phyloP scores from a whole-genome alignment of 1,139 yeast genomes.

The Yamadazyma spencermartinsiae region DNA sequence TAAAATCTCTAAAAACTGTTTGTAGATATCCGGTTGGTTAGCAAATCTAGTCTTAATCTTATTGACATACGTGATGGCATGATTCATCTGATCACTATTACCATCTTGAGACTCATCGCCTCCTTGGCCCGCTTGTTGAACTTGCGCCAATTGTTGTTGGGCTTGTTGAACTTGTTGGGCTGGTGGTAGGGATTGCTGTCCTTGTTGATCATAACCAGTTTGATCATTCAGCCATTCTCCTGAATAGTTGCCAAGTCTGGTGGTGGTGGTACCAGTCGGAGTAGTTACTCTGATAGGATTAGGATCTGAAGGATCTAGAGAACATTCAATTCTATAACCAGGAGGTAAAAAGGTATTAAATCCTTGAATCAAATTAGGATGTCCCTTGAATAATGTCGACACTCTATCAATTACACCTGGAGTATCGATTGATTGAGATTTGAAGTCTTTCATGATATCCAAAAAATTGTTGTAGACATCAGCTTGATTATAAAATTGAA shows the following conservation, averaged over 20 bases:
- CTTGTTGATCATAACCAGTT: constrained; percentile 6
- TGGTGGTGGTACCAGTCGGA: constrained; percentile 85
- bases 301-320: constrained; percentile 85
- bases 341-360: constrained; percentile 97
- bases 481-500: constrained; percentile 88
- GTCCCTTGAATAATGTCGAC: constrained; percentile 86
- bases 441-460: constrained; percentile 98
- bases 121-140: constrained; percentile 20
- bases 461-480: constrained; percentile 94
- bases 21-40: constrained; percentile 92
- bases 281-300: constrained; percentile 93
- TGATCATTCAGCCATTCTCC: constrained; percentile 23
- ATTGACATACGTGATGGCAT: constrained; percentile 94
- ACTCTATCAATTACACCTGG: constrained; percentile 98
- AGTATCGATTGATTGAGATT: constrained; percentile 92
- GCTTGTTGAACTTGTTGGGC: neutral
- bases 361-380: constrained; percentile 91
- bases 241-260: constrained; percentile 49
- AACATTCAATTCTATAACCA: constrained; percentile 92
- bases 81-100: constrained; percentile 88
- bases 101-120: constrained; percentile 48
- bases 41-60: constrained; percentile 93
- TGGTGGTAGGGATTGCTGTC: neutral
- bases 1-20: constrained; percentile 88
- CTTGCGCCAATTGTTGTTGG: constrained; percentile 13